Conservation (phyloP, 768 basidiomycete species). For the Russula olivacea region DNA sequence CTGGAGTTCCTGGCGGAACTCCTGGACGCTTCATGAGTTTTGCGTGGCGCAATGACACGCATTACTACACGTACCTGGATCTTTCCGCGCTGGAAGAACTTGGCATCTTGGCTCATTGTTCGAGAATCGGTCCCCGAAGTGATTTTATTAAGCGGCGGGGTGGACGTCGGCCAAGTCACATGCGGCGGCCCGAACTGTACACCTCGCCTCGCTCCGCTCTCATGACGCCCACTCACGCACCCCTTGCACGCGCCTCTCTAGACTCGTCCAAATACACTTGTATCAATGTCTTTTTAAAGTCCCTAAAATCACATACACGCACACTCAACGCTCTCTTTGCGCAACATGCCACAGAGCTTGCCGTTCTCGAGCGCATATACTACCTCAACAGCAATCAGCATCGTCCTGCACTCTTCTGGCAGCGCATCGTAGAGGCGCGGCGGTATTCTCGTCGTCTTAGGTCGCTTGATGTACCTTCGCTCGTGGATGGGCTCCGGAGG, state of each 20-base stretch:
- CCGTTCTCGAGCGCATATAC: constrained; percentile 58
- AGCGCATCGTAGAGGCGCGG: constrained; percentile 54
- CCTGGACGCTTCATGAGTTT: constrained; percentile 39
- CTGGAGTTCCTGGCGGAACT: constrained; percentile 87
- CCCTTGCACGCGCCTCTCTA: constrained; percentile 23
- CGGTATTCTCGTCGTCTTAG: constrained; percentile 40
- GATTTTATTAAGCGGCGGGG: neutral
- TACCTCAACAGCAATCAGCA: constrained; percentile 83
- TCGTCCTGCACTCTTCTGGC: constrained; percentile 63
- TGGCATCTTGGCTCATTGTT: constrained; percentile 68
- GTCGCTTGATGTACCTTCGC: constrained; percentile 26
- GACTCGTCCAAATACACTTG: constrained; percentile 30
- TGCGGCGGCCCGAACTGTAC: neutral
- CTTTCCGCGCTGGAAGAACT: constrained; percentile 88
- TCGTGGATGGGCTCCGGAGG: constrained; percentile 36
- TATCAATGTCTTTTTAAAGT: constrained; percentile 56
- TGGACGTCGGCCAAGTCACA: neutral
- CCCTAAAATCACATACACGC: constrained; percentile 50
- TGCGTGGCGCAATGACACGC: neutral
- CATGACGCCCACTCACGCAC: neutral
- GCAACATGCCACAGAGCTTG: constrained; percentile 46
- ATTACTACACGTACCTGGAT: constrained; percentile 58
- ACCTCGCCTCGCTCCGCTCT: neutral
- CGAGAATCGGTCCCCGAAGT: neutral
- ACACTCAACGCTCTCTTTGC: constrained; percentile 43